A percentile compares a stretch with the other conserved stretches of the same genome.
Evolutionary conservation across 2,329 filamentous ascomycete species (phyloP).

Genomic region (Alternaria ventricosa): DNA sequence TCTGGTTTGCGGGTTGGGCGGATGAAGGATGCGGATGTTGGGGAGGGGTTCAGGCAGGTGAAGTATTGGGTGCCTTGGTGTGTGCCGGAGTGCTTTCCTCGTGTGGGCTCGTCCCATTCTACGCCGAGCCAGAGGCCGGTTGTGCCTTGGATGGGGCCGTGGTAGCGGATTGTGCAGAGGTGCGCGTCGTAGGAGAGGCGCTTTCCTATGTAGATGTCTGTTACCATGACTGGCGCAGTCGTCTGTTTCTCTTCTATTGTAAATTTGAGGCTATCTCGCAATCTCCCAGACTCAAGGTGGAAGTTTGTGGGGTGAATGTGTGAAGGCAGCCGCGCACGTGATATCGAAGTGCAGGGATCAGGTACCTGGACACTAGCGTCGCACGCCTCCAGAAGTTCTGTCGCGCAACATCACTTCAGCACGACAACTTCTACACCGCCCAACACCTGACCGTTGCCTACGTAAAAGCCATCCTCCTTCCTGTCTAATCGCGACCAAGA

Average conservation of each 20-base stretch:
- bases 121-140: conserved; percentile 87
- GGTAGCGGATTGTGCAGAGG: conserved; percentile 83
- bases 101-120: conserved; percentile 88
- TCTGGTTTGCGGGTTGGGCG: conserved; percentile 77
- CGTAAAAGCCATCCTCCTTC: background rate
- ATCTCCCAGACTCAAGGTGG: too few relatives aligned
- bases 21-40: conserved; percentile 85
- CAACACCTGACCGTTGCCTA: background rate
- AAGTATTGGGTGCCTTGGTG: conserved; percentile 68
- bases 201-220: conserved; percentile 65
- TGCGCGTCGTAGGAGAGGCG: conserved; percentile 80
- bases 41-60: conserved; percentile 62
- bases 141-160: conserved; percentile 78
- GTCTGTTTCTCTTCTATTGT: background rate
- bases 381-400: conserved; percentile 30
- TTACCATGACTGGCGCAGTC: conserved; percentile 29
- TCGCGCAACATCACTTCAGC: conserved; percentile 17
- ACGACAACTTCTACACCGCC: conserved; percentile 5
- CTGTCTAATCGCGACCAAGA: background rate
- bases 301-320: background rate
- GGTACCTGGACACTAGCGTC: conserved; percentile 23
- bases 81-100: conserved; percentile 90
- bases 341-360: background rate
- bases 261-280: background rate
- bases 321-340: conserved; percentile 13